phyloP scores from a whole-genome alignment of 768 basidiomycete genomes.

The Leccinum longicurvipes region DNA sequence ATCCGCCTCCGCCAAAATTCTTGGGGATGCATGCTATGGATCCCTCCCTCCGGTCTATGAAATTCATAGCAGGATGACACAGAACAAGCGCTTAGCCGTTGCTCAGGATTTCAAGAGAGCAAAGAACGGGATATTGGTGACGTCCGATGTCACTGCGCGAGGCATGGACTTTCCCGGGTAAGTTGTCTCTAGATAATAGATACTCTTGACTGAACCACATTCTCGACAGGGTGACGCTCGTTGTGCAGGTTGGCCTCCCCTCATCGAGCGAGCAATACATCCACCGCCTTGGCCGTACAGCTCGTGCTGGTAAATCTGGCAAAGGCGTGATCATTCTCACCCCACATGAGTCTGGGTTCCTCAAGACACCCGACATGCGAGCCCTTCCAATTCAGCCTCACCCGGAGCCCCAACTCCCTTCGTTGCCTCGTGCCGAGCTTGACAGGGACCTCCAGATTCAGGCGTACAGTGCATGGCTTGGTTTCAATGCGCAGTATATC shows the following conservation, averaged over 20 bases:
- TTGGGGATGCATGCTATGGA: conserved; percentile 29
- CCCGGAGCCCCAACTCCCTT: conserved; percentile 27
- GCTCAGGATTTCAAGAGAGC: conserved; percentile 48
- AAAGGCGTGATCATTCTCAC: conserved; percentile 56
- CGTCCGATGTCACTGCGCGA: conserved; percentile 58
- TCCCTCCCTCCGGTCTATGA: conserved; percentile 41
- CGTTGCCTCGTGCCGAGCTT: conserved; percentile 23
- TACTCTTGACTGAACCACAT: conserved; percentile 3
- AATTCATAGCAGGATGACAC: conserved; percentile 57
- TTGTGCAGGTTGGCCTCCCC: conserved; percentile 65
- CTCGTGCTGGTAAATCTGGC: conserved; percentile 66
- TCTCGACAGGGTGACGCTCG: conserved; percentile 47
- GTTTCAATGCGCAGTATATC: conserved; percentile 49
- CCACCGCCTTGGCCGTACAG: conserved; percentile 75
- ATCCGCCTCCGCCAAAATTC: conserved; percentile 36
- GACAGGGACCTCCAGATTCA: conserved; percentile 42
- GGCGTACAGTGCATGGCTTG: conserved; percentile 54
- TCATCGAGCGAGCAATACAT: conserved; percentile 74
- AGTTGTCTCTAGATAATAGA: conserved; percentile 11
- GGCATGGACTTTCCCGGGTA: conserved; percentile 68
- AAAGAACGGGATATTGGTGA: conserved; percentile 45
- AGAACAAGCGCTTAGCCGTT: conserved; percentile 44
- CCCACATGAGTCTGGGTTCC: conserved; percentile 48
- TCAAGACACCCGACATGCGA: conserved; percentile 37
- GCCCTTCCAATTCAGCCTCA: conserved; percentile 39